These are phyloP conservation scores for Akanthomyces dipterigenus DNA, from an alignment of 2,329 filamentous ascomycete genomes.

Conservation along the genomic window DNA sequence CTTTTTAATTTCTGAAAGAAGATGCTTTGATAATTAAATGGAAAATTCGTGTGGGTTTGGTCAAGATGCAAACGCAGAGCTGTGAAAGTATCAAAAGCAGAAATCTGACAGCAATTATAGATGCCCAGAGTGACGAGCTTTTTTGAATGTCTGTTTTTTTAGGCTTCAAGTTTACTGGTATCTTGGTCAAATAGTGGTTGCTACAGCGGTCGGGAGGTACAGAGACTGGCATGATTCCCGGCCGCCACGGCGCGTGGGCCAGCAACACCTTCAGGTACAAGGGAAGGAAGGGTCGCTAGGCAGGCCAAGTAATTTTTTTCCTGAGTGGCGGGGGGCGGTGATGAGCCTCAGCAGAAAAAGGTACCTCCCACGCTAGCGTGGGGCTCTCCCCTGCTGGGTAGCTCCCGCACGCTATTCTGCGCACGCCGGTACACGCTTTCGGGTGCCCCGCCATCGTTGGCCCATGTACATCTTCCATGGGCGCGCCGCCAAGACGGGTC, in stretches of 20 bases:
- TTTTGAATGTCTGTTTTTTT: neutral
- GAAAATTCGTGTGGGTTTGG: no score
- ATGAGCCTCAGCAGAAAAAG: neutral
- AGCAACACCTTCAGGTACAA: no score
- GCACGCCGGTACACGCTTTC: neutral
- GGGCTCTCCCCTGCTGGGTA: neutral
- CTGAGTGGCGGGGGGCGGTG: neutral
- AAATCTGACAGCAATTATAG: neutral
- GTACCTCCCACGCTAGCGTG: neutral
- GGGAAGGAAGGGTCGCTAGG: no score
- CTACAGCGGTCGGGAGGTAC: neutral
- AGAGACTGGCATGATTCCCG: neutral
- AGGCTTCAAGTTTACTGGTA: neutral
- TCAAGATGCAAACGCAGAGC: neutral
- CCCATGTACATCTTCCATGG: slow-evolving; percentile 14
- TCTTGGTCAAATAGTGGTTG: neutral
- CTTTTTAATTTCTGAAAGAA: neutral
- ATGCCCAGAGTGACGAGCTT: neutral
- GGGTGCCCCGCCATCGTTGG: slow-evolving; percentile 7
- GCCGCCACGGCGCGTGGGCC: neutral
- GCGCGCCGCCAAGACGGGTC: neutral
- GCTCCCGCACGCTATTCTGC: neutral
- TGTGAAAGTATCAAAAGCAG: neutral
- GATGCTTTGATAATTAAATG: neutral
- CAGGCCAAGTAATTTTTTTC: neutral